Conservation (phyloP, 1,284 basidiomycete genomes). For the Spongispora temasekensis region DNA sequence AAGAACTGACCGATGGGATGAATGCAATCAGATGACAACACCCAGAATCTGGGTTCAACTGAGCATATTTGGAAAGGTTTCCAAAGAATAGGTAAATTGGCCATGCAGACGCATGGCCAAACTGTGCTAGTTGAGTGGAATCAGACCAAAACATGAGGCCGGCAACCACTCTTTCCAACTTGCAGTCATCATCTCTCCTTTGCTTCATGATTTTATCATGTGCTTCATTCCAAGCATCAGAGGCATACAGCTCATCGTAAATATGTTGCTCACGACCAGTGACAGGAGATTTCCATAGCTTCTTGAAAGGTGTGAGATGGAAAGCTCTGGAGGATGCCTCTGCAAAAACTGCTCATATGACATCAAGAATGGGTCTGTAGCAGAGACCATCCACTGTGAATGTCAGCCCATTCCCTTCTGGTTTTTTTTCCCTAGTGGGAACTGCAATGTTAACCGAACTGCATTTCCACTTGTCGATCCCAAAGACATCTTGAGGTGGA, state of each 20-base stretch:
- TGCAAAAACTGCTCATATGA: not conserved
- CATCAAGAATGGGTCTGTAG: not conserved
- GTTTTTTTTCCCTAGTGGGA: not conserved
- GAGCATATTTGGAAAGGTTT: not conserved
- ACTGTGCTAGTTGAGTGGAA: conserved; percentile 37
- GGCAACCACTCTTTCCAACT: conserved; percentile 8
- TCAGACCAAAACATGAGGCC: conserved; percentile 40
- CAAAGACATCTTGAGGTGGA: not conserved
- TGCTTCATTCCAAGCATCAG: not conserved
- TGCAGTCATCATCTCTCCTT: not conserved
- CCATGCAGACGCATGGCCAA: conserved; percentile 36
- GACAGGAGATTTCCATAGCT: not conserved
- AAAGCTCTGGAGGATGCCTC: not conserved
- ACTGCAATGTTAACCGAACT: not conserved
- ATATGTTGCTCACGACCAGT: not conserved
- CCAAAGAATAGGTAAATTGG: too few relatives aligned
- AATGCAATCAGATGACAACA: not conserved
- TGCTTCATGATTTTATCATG: not conserved
- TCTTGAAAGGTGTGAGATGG: not conserved
- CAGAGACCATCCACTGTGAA: not conserved
- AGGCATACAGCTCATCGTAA: not conserved
- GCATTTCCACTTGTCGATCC: not conserved
- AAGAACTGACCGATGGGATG: not conserved
- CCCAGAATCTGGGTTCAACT: not conserved
- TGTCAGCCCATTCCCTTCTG: not conserved